Base-by-base conservation (phyloP, 176 grass and related monocot species). In the Stipa capillata region DNA sequence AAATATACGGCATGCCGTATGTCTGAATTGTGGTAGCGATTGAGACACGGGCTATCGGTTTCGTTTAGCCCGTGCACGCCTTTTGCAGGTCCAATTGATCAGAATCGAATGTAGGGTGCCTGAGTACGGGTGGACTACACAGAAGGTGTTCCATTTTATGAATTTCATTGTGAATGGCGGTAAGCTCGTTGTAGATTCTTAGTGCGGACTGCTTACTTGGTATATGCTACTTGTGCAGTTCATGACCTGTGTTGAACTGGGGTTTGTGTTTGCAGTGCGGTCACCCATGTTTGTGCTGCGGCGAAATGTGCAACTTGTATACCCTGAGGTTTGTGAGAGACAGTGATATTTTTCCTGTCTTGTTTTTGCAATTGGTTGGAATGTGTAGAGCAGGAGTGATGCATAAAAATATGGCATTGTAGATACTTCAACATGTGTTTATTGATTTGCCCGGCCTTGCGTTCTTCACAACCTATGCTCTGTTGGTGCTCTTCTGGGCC, bases 401-500 rank as follows among this genome's bases (percentile, higher is more conserved):
- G 58, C 24, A 3, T 64, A 52, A 33, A 14, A 17, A 23, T 77
- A 69, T 25, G 47, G 29, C 11, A 8, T 76, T 83, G 73, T 47
- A 82, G 77, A 87, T 93, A 56, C 64, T 93, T 72, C 90, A 89
- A 86, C 90, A 92, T 77, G 61, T 92, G 52, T 43, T 92, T 39
- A 63, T 81, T 68, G 90, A 92, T 85, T 45, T 92, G 21, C 90
- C 90, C 15, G 24, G 86, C 33, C 84, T 92, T 17, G 74, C 80
- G n/a, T 89, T 92, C 71, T 92, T 92, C 79, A 92, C 86, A 9
- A 92, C 90, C 50, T 92, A 88, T 16, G 86, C 85, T 59, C 78
- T 93, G 9, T 37, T 93, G 34, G 88, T 93, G 10, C 87, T 93
- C 68, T 93, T 93, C 58, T 93, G 91, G 85, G 91, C 91, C 23